Evolutionary conservation across 208 protist genomes (phyloP).

Genomic region (Borovskyia barvae): DNA sequence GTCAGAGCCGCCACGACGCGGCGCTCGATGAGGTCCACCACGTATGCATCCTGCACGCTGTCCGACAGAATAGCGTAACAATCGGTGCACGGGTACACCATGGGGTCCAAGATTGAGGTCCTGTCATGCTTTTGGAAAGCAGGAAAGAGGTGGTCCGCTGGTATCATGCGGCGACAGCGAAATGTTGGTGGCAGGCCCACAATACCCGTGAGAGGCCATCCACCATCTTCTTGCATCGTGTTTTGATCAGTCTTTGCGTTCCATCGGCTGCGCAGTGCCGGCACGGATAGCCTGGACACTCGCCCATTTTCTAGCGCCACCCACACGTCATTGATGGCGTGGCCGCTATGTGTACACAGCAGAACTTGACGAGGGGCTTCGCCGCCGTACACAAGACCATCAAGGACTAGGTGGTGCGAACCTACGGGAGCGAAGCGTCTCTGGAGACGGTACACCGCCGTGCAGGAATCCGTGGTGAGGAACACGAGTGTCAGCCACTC

Average conservation of each 20-base stretch:
- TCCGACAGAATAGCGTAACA: constrained; percentile 62
- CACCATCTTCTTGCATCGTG: constrained; percentile 1
- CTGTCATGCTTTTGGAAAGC: not conserved
- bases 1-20: constrained; percentile 39
- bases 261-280: constrained; percentile 4
- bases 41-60: constrained; percentile 46
- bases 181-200: constrained; percentile 15
- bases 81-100: constrained; percentile 24
- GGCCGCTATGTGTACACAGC: constrained; percentile 20
- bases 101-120: not conserved
- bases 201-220: constrained; percentile 12
- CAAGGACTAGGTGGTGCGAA: constrained; percentile 14
- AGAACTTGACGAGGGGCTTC: constrained; percentile 21
- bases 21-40: constrained; percentile 56
- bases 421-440: constrained; percentile 3
- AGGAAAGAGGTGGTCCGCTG: constrained; percentile 16
- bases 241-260: not conserved
- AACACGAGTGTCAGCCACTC: constrained; percentile 20
- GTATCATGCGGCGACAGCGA: constrained; percentile 14
- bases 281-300: constrained; percentile 13
- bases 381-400: constrained; percentile 17
- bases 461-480: constrained; percentile 11
- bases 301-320: constrained; percentile 14
- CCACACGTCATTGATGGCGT: constrained; percentile 23
- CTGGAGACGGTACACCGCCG: constrained; percentile 22